Base-by-base conservation (phyloP, 2,329 filamentous ascomycete species). In the Xylaria sp. region DNA sequence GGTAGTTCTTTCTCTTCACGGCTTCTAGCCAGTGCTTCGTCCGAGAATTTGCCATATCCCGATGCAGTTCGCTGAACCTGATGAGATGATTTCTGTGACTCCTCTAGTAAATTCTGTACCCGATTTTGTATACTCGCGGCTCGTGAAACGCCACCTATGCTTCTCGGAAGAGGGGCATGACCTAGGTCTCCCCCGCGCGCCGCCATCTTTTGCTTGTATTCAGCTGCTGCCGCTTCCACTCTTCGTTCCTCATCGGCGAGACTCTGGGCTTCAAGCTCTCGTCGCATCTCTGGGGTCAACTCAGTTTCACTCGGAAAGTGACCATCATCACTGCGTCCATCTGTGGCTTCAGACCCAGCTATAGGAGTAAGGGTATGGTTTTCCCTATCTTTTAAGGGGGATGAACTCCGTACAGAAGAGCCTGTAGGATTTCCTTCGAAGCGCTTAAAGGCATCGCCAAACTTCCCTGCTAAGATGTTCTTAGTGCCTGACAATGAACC, bases 111-210 rank as follows among this genome's bases (percentile, higher is more conserved):
- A 59, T 89, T 93, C 82, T 97, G 93, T 63, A 99, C 93, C 71
- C 95, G 91, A 77, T 93, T 94, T 78, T 98, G 94, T 74, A 99
- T 99, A 29, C 91, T 92, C n/a, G 90, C 88, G 21, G 94, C 93
- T 50, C 90, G 85, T 16, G 88, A 88, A 2, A 87, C 81, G 57
- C 86, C 84, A n/a, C 85, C 88, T 76, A 86, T 86, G 75, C 81
- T 86, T 79, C 85, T 88, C 65, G 85, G 88, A 64, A 81, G 81
- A 18, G 82, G 82, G 21, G 78, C 79, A 6, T 81, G 23, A 25
- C 35, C 62, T 48, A 42, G 78, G 51, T 79, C 81, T 35, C 79
- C 77, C 1, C 77, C 75, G 62, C 88, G 85, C 60, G 89, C 86
- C 0, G 91, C 88, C 47, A 97, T 82, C 25, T 92, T 89, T 74